Evolutionary conservation across 2,329 filamentous ascomycete species (phyloP).

Genomic region (Fusarium duplospermum): DNA sequence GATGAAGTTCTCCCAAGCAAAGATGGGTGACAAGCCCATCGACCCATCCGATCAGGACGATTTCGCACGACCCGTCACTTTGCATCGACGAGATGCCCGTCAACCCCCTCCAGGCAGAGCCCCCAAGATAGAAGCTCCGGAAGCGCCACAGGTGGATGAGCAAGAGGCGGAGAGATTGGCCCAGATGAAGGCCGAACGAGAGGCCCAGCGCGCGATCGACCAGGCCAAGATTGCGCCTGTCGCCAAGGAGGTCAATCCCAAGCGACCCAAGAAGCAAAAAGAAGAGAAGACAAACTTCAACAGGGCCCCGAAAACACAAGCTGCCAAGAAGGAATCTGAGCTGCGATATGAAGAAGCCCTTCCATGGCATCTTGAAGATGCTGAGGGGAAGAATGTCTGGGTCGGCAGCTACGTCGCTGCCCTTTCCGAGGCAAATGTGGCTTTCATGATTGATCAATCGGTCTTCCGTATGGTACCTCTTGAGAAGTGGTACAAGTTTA

Average conservation of each 20-base stretch:
- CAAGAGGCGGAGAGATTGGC: conserved; percentile 74
- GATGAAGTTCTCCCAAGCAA: conserved; percentile 78
- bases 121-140: conserved; percentile 68
- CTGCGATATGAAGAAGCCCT: conserved; percentile 93
- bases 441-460: conserved; percentile 76
- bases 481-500: conserved; percentile 96
- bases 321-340: conserved; percentile 78
- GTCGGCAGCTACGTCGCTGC: conserved; percentile 91
- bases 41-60: conserved; percentile 78
- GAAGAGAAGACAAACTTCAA: conserved; percentile 90
- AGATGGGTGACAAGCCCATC: conserved; percentile 68
- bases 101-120: conserved; percentile 73
- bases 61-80: conserved; percentile 87
- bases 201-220: conserved; percentile 87
- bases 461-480: conserved; percentile 88
- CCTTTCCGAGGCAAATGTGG: conserved; percentile 85
- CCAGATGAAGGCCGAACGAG: conserved; percentile 80
- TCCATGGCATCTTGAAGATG: conserved; percentile 97
- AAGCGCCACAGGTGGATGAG: conserved; percentile 60
- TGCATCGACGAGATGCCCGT: conserved; percentile 89
- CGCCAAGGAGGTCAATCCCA: conserved; percentile 66
- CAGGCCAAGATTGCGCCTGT: conserved; percentile 93
- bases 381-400: conserved; percentile 95
- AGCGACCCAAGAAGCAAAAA: conserved; percentile 72
- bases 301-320: conserved; percentile 81